A percentile compares a stretch with the other conserved stretches of the same genome.
phyloP scores from a whole-genome alignment of 2,329 filamentous ascomycete species.

The Dactylonectria estremocensis region DNA sequence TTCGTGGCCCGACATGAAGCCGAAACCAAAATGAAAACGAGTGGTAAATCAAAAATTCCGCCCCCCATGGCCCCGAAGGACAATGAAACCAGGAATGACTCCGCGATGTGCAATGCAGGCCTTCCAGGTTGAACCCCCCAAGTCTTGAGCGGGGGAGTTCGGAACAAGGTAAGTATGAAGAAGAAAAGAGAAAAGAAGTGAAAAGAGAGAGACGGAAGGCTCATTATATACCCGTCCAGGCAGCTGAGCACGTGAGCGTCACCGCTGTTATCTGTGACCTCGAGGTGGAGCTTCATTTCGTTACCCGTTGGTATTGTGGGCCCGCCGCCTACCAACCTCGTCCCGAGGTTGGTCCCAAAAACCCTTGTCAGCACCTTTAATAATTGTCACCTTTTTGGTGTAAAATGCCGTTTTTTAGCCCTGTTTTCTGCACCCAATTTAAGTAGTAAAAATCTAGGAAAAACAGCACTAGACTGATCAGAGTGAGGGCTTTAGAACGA shows the following conservation, averaged over 20 bases:
- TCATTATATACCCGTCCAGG: conserved; percentile 47
- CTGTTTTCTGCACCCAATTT: too few species aligned
- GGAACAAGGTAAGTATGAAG: conserved; percentile 70
- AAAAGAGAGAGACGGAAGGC: conserved; percentile 17
- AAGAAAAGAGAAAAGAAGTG: conserved; percentile 54
- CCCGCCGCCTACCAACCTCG: too few species aligned
- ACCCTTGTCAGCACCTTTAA: too few species aligned
- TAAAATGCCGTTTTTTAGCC: too few species aligned
- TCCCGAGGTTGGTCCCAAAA: too few species aligned
- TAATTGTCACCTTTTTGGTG: too few species aligned
- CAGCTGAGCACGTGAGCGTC: neutral
- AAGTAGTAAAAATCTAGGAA: too few species aligned
- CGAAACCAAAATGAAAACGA: conserved; percentile 61
- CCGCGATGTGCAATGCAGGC: conserved; percentile 72
- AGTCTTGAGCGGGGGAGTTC: conserved; percentile 62
- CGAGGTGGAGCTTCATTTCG: neutral
- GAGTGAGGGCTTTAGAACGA: too few species aligned
- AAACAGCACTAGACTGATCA: too few species aligned
- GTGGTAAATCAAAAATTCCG: conserved; percentile 67
- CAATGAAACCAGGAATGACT: conserved; percentile 65
- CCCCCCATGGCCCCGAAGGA: conserved; percentile 68
- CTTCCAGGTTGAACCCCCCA: conserved; percentile 59
- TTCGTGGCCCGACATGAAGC: conserved; percentile 58
- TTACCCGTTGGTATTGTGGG: too few species aligned
- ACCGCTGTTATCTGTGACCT: neutral